These are phyloP conservation scores for Nitzschia putrida DNA, from an alignment of 108 stramenopile species.

Conservation along the genomic window DNA sequence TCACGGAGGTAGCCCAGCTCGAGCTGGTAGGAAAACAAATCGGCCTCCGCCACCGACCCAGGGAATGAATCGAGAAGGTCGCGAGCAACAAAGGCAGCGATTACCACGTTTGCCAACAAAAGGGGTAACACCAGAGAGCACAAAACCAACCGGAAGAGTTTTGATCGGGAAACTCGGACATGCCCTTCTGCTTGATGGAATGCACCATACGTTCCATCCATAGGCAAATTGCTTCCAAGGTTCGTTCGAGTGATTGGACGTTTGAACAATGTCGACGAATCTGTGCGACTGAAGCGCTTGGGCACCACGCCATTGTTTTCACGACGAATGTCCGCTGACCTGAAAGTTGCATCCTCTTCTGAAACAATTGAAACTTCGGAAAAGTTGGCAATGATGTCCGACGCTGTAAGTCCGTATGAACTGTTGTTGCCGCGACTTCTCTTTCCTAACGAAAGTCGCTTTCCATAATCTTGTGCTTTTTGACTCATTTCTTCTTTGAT, in stretches of 20 bases:
- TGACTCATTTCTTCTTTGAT: constrained; percentile 4
- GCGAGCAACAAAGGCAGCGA: constrained; percentile 33
- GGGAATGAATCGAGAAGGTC: constrained; percentile 31
- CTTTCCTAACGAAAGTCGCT: constrained; percentile 14
- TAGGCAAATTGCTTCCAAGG: constrained; percentile 9
- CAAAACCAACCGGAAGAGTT: constrained; percentile 53
- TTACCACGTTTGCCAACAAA: constrained; percentile 36
- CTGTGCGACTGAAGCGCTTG: constrained; percentile 2
- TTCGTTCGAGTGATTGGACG: constrained; percentile 14
- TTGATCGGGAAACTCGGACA: constrained; percentile 27
- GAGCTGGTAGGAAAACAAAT: constrained; percentile 26
- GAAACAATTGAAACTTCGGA: constrained; percentile 13
- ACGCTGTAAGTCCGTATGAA: constrained; percentile 12
- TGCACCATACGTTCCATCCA: constrained; percentile 1
- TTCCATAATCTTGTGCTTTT: constrained; percentile 16
- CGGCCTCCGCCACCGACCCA: constrained; percentile 27
- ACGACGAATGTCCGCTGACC: constrained; percentile 4
- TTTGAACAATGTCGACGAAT: constrained; percentile 13
- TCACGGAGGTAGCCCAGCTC: constrained; percentile 16
- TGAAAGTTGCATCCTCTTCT: constrained; percentile 2
- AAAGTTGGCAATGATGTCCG: constrained; percentile 22
- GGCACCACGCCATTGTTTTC: not conserved
- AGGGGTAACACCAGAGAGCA: constrained; percentile 52
- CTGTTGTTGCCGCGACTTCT: constrained; percentile 12
- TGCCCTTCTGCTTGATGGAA: constrained; percentile 10